Percentiles rank a stretch among this genome's conserved stretches.
phyloP scores from a whole-genome alignment of 805 yeast genomes.

The Nakazawaea wickerhamii region DNA sequence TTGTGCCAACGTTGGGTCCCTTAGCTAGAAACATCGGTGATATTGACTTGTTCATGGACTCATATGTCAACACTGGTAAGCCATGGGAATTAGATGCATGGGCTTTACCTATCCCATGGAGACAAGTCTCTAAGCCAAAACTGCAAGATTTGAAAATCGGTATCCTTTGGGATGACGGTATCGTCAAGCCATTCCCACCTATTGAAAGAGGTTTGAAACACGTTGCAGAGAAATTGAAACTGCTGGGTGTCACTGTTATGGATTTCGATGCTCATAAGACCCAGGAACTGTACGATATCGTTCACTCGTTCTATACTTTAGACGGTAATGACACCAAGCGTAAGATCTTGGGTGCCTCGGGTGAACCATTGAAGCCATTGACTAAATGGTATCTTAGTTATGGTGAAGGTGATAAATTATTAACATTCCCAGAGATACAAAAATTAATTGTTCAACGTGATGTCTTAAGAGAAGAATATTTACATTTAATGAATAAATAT shows the following conservation, averaged over 20 bases:
- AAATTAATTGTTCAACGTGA: conserved; percentile 53
- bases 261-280: conserved; percentile 55
- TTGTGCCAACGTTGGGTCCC: conserved; percentile 65
- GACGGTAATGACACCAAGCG: conserved; percentile 65
- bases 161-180: conserved; percentile 57
- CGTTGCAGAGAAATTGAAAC: conserved; percentile 47
- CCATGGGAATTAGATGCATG: conserved; percentile 53
- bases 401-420: conserved; percentile 50
- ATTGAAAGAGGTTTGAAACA: conserved; percentile 49
- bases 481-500: conserved; percentile 44
- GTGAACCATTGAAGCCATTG: conserved; percentile 64
- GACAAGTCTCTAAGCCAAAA: conserved; percentile 32
- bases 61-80: conserved; percentile 53
- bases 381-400: conserved; percentile 56
- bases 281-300: conserved; percentile 54
- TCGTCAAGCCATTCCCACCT: conserved; percentile 66
- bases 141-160: conserved; percentile 50
- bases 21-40: conserved; percentile 60
- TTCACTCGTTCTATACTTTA: conserved; percentile 47
- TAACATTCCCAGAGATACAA: conserved; percentile 48
- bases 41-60: conserved; percentile 61
- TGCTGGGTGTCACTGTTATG: conserved; percentile 54
- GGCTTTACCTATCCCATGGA: conserved; percentile 49
- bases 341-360: conserved; percentile 47
- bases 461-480: conserved; percentile 50